These are phyloP conservation scores for Aspergillus melleus DNA, from an alignment of 2,329 filamentous ascomycete species.

Conservation along the genomic window DNA sequence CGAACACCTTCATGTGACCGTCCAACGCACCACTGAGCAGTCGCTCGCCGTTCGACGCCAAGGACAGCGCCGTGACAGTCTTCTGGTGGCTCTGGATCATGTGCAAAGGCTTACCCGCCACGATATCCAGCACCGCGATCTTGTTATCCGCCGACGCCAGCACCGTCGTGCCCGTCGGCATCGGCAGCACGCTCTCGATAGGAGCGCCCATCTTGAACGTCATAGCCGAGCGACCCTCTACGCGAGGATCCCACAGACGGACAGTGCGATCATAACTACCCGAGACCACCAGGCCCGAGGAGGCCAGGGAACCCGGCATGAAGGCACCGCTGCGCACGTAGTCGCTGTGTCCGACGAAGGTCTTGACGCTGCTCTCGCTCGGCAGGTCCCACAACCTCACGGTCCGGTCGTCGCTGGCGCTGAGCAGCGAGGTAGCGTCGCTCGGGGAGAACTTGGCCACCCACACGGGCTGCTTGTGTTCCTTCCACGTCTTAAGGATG, in stretches of 20 bases:
- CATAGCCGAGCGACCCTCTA: constrained; percentile 71
- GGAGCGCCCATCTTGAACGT: constrained; percentile 92
- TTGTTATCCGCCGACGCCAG: constrained; percentile 81
- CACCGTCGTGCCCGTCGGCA: constrained; percentile 82
- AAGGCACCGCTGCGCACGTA: constrained; percentile 88
- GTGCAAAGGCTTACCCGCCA: constrained; percentile 83
- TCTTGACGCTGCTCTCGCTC: constrained; percentile 70
- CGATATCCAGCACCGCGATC: constrained; percentile 87
- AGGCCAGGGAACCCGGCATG: constrained; percentile 67
- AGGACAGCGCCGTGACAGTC: constrained; percentile 83
- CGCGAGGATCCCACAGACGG: constrained; percentile 86
- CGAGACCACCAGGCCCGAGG: constrained; percentile 73
- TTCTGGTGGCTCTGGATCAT: constrained; percentile 95
- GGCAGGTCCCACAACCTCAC: constrained; percentile 94
- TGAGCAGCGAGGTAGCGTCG: constrained; percentile 84
- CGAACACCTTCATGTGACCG: constrained; percentile 95
- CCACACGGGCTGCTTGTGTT: constrained; percentile 94
- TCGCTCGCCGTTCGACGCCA: constrained; percentile 77
- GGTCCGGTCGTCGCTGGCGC: constrained; percentile 86
- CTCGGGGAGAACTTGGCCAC: constrained; percentile 85
- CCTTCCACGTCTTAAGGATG: constrained; percentile 91
- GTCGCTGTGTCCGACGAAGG: constrained; percentile 83
- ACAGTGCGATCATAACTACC: constrained; percentile 96
- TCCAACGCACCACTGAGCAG: constrained; percentile 87
- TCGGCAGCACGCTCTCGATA: constrained; percentile 82